A percentile compares a stretch with the other conserved stretches of the same genome.
Evolutionary conservation across 106 monocot species (phyloP).

Genomic region (Dioscorea alata): DNA sequence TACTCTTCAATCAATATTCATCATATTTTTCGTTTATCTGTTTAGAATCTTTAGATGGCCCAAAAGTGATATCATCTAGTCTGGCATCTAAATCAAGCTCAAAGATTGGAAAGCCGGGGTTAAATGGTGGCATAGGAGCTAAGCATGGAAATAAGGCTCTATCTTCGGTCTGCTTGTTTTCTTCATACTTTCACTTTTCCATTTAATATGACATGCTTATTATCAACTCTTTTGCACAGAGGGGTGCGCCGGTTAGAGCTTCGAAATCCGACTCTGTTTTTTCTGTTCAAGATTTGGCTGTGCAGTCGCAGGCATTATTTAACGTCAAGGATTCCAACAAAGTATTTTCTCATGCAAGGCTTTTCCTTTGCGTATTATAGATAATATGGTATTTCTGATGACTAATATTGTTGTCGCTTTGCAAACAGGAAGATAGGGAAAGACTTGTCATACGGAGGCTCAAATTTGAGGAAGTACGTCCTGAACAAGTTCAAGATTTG

Average conservation of each 20-base stretch:
- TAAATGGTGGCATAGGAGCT: slow-evolving; percentile 25
- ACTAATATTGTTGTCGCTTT: background rate
- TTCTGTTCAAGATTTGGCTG: slow-evolving; percentile 76
- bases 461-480: slow-evolving; percentile 95
- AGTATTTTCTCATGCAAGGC: slow-evolving; percentile 24
- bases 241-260: slow-evolving; percentile 44
- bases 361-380: background rate
- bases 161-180: slow-evolving; percentile 26
- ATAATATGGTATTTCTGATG: background rate
- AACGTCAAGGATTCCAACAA: slow-evolving; percentile 94
- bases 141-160: slow-evolving; percentile 49
- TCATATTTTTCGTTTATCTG: slow-evolving; percentile 2
- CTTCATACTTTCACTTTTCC: background rate
- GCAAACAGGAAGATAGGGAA: slow-evolving; percentile 88
- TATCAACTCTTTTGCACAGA: slow-evolving; percentile 24
- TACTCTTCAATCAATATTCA: background rate
- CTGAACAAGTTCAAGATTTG: slow-evolving; percentile 94
- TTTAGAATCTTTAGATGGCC: slow-evolving; percentile 51
- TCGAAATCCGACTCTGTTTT: slow-evolving; percentile 56
- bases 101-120: slow-evolving; percentile 53
- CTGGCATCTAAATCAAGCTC: slow-evolving; percentile 37
- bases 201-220: background rate
- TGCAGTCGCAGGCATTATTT: slow-evolving; percentile 90
- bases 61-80: slow-evolving; percentile 31
- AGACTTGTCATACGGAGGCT: slow-evolving; percentile 69